These are phyloP conservation scores for Colletotrichum nymphaeae DNA, from an alignment of 2,329 filamentous ascomycete species.

Conservation along the genomic window DNA sequence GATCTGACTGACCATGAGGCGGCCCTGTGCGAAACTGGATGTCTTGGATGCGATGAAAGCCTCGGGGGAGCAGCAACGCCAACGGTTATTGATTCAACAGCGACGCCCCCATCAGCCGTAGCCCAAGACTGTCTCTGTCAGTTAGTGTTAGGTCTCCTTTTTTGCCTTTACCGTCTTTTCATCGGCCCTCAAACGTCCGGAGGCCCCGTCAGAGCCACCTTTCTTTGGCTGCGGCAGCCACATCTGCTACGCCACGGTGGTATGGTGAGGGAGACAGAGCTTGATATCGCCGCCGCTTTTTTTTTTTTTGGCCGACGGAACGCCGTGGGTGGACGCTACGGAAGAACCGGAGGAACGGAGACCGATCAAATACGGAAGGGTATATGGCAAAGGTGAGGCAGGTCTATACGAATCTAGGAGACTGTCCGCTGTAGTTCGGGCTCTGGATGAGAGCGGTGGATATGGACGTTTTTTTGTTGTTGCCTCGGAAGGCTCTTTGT, in stretches of 20 bases:
- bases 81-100: slow-evolving; percentile 22
- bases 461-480: not conserved
- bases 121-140: not conserved
- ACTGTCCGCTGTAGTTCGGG: not conserved
- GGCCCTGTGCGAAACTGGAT: slow-evolving; percentile 26
- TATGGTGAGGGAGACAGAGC: not conserved
- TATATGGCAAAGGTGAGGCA: not conserved
- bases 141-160: not conserved
- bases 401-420: not conserved
- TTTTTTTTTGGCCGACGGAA: not conserved
- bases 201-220: not conserved
- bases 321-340: slow-evolving; percentile 1
- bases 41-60: not conserved
- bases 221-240: not conserved
- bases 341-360: not conserved
- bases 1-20: slow-evolving; percentile 6
- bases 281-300: slow-evolving; percentile 5
- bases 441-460: not conserved
- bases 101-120: slow-evolving; percentile 12
- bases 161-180: not conserved
- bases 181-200: not conserved
- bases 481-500: not conserved
- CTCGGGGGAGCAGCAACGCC: slow-evolving; percentile 8
- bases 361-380: not conserved
- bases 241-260: not conserved